These are phyloP conservation scores for Nicotiana sylvestris DNA, from an alignment of 257 asterid genomes.

Conservation along the genomic window DNA sequence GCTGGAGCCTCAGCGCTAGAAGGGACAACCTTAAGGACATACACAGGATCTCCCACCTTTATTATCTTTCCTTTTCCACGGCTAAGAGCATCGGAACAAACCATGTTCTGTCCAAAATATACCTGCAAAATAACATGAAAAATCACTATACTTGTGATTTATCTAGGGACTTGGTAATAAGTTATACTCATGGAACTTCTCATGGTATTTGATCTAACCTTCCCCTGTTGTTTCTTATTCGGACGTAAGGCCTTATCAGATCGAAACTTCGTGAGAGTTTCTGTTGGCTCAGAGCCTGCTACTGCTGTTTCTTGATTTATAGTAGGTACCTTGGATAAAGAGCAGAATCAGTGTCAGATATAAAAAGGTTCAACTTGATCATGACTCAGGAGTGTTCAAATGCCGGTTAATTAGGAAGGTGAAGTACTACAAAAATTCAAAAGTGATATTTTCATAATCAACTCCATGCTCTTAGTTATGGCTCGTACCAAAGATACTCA, in stretches of 20 bases:
- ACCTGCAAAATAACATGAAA: slow-evolving; percentile 28
- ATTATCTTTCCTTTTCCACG: slow-evolving; percentile 24
- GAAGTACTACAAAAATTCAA: background rate
- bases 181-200: background rate
- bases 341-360: background rate
- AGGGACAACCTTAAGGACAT: slow-evolving; percentile 25
- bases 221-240: slow-evolving; percentile 35
- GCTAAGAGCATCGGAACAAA: slow-evolving; percentile 26
- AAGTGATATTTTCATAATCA: background rate
- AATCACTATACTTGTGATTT: background rate
- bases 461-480: background rate
- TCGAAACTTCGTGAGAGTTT: slow-evolving; percentile 42
- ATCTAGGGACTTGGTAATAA: background rate
- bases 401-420: background rate
- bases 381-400: background rate
- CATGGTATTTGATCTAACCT: slow-evolving; percentile 15
- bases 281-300: slow-evolving; percentile 36
- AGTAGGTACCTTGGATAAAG: background rate
- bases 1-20: slow-evolving; percentile 33
- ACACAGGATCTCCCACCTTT: slow-evolving; percentile 40
- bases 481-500: background rate
- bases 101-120: slow-evolving; percentile 53
- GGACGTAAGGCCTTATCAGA: slow-evolving; percentile 49
- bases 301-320: slow-evolving; percentile 41
- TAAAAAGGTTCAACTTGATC: background rate